These are phyloP conservation scores for Termitomyces sp. DNA, from an alignment of 1,284 basidiomycete species.

Conservation along the genomic window DNA sequence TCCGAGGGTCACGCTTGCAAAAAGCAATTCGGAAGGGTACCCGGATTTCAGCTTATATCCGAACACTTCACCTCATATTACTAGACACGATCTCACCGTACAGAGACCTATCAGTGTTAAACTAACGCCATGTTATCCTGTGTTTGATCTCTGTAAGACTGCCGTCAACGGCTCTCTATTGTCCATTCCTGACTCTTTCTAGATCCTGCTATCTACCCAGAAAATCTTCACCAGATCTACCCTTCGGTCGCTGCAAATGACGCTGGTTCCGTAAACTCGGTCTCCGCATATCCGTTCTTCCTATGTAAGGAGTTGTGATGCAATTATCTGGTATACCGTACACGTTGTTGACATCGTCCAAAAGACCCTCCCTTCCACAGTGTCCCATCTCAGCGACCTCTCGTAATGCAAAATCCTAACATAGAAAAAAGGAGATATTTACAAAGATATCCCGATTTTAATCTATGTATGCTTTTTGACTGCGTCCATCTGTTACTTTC, in stretches of 20 bases:
- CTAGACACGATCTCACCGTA: not conserved
- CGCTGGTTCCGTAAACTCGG: not conserved
- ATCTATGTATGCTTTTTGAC: not conserved
- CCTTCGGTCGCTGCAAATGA: conserved; percentile 5
- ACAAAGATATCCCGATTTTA: not conserved
- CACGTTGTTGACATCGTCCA: not conserved
- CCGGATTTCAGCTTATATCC: not conserved
- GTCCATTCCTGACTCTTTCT: not conserved
- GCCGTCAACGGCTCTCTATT: not conserved
- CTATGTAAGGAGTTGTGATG: conserved; percentile 21
- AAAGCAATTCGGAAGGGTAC: not conserved
- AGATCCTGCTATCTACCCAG: conserved; percentile 26
- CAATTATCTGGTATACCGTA: not conserved
- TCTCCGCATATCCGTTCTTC: conserved; percentile 13
- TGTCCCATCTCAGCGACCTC: not conserved
- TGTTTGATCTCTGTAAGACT: conserved; percentile 22
- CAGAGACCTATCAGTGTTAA: conserved; percentile 4
- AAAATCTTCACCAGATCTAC: conserved; percentile 17
- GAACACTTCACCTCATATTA: not conserved
- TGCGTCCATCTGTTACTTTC: too few species aligned
- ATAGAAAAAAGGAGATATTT: not conserved
- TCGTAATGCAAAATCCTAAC: not conserved
- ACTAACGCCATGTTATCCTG: conserved; percentile 16
- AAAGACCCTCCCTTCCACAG: conserved; percentile 26
- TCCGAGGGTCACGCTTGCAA: conserved; percentile 21